Percentiles rank a stretch among this genome's conserved stretches.
phyloP scores from a whole-genome alignment of 2,329 filamentous ascomycete genomes.

The Bisporella sp. region DNA sequence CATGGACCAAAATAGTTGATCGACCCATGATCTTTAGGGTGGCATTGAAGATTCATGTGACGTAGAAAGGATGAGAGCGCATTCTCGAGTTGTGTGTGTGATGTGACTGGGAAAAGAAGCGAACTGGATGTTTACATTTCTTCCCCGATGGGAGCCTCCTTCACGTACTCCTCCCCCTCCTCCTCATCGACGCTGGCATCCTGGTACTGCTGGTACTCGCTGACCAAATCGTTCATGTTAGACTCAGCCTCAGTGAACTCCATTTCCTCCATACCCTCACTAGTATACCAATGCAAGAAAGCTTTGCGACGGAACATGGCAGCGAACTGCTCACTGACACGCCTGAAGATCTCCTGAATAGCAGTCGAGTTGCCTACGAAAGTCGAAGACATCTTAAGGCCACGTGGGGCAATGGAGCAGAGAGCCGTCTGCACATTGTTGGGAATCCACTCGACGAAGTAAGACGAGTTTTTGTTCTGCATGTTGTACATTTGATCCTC shows the following conservation, averaged over 20 bases:
- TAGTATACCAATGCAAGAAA: slow-evolving; percentile 99
- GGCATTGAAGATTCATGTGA: too few species aligned
- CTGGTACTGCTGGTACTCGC: slow-evolving; percentile 99
- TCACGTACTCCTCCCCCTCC: slow-evolving; percentile 77
- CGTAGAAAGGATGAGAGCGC: too few species aligned
- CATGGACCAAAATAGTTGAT: too few species aligned
- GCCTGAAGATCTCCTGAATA: slow-evolving; percentile 99
- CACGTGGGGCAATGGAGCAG: slow-evolving; percentile 95
- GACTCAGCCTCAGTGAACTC: slow-evolving; percentile 99
- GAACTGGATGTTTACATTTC: slow-evolving; percentile 34
- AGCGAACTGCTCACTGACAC: slow-evolving; percentile 98
- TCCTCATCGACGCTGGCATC: slow-evolving; percentile 96
- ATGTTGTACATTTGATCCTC: slow-evolving; percentile 99
- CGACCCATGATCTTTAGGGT: too few species aligned
- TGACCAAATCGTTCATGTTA: slow-evolving; percentile 99
- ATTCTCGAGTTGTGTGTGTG: too few species aligned
- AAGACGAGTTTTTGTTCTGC: slow-evolving; percentile 98
- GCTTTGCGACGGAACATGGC: slow-evolving; percentile 99
- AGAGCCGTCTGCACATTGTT: slow-evolving; percentile 99
- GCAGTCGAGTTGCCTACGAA: slow-evolving; percentile 99
- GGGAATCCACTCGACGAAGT: slow-evolving; percentile 99
- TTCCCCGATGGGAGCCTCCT: slow-evolving; percentile 73
- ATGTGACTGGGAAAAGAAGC: too few species aligned
- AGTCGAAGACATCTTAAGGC: slow-evolving; percentile 98
- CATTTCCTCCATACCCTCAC: slow-evolving; percentile 99